Conservation (phyloP, 768 basidiomycete species). For the Rhodotorula babjevae region DNA sequence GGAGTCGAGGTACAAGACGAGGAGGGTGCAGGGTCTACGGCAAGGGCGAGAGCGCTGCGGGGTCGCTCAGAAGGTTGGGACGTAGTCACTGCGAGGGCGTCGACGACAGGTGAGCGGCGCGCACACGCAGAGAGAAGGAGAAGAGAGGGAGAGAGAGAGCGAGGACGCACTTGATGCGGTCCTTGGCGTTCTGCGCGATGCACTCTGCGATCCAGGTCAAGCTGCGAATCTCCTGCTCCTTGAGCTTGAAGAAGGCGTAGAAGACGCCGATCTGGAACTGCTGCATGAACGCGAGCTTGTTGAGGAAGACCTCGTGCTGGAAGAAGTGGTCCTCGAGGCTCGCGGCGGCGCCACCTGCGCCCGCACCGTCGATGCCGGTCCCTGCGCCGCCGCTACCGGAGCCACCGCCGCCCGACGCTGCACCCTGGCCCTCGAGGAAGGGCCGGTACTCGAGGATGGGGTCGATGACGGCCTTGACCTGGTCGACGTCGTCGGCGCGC, state of each 20-base stretch:
- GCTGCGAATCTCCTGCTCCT: conserved; percentile 53
- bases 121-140: neutral
- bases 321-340: conserved; percentile 91
- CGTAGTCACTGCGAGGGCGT: neutral
- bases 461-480: conserved; percentile 81
- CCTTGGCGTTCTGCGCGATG: conserved; percentile 88
- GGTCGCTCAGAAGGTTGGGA: conserved; percentile 28
- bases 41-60: no score
- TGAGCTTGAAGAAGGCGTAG: conserved; percentile 64
- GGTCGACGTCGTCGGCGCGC: conserved; percentile 88
- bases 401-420: conserved; percentile 17
- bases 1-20: neutral
- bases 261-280: conserved; percentile 91
- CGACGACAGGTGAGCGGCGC: neutral
- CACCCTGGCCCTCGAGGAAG: conserved; percentile 63
- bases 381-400: neutral
- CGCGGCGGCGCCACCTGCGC: conserved; percentile 43
- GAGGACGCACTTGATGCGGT: conserved; percentile 28
- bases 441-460: conserved; percentile 79
- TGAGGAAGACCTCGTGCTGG: conserved; percentile 80
- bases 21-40: neutral
- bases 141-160: neutral
- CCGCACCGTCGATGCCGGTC: neutral
- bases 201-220: conserved; percentile 62
- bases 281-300: conserved; percentile 91